Percentiles rank a stretch among this genome's conserved stretches.
Conservation (phyloP, 495 filamentous ascomycete species). For the Annulohypoxylon stygium region DNA sequence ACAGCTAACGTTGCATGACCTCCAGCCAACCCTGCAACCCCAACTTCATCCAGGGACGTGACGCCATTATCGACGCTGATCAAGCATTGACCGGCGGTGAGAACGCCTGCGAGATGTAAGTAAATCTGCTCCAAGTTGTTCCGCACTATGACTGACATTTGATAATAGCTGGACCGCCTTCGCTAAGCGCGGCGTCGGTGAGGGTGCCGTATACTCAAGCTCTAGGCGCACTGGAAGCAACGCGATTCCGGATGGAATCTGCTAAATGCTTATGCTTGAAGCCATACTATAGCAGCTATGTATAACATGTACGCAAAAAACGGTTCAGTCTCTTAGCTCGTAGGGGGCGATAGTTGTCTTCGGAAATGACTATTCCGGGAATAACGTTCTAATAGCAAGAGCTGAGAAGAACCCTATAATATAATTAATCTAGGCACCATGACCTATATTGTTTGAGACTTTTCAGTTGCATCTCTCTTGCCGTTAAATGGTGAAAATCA, state of each 20-base stretch:
- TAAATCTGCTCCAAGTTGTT: background rate
- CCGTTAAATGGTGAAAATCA: background rate
- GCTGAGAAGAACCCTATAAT: background rate
- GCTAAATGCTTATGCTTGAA: slow-evolving; percentile 27
- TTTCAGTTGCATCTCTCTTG: background rate
- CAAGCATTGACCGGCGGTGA: slow-evolving; percentile 61
- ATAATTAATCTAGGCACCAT: background rate
- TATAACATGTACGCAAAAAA: background rate
- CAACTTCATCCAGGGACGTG: slow-evolving; percentile 63
- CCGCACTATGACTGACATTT: no score
- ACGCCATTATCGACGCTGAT: slow-evolving; percentile 68
- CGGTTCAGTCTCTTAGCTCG: background rate
- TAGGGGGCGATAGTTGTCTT: no score
- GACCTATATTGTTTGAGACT: background rate
- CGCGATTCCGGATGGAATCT: slow-evolving; percentile 47
- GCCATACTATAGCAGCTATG: background rate
- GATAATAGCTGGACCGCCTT: slow-evolving; percentile 59
- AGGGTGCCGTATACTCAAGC: slow-evolving; percentile 49
- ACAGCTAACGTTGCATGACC: slow-evolving; percentile 13
- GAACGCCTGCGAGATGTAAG: slow-evolving; percentile 63
- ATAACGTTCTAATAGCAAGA: background rate
- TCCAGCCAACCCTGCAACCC: slow-evolving; percentile 64
- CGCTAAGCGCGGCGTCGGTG: slow-evolving; percentile 64
- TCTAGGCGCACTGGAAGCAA: slow-evolving; percentile 49
- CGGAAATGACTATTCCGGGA: background rate